phyloP scores from a whole-genome alignment of 2,329 filamentous ascomycete species.

The Moelleriella libera region DNA sequence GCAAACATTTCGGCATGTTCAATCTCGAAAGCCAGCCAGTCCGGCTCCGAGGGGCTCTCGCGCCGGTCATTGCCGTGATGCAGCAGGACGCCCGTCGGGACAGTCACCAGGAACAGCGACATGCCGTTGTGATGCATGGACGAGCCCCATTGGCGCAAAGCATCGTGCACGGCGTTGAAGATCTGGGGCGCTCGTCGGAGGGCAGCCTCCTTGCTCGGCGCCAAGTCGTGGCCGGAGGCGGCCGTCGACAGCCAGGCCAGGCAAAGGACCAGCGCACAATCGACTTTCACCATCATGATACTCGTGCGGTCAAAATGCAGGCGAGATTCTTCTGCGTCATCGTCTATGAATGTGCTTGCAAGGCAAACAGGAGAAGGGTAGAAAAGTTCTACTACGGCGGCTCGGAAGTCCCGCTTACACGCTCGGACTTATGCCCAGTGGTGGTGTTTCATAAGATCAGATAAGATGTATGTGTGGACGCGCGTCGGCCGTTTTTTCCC shows the following conservation, averaged over 20 bases:
- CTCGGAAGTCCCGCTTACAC: no score
- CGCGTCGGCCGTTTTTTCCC: no score
- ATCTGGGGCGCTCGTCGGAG: slow-evolving; percentile 28
- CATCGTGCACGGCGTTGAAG: slow-evolving; percentile 48
- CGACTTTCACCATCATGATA: background rate
- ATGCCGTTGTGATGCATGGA: slow-evolving; percentile 50
- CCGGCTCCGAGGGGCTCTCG: slow-evolving; percentile 30
- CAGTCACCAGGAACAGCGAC: slow-evolving; percentile 41
- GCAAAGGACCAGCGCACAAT: background rate
- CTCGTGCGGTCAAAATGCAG: no score
- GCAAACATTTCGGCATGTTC: slow-evolving; percentile 47
- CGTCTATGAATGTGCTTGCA: no score
- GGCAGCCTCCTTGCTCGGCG: background rate
- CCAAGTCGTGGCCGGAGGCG: background rate
- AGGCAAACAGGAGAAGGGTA: no score
- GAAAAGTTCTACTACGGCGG: no score
- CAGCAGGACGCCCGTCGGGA: slow-evolving; percentile 38
- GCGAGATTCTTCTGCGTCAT: no score
- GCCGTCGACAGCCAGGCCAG: background rate
- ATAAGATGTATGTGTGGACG: no score
- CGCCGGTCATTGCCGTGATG: slow-evolving; percentile 37
- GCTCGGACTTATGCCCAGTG: no score
- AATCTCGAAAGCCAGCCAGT: slow-evolving; percentile 50
- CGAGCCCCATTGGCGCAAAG: slow-evolving; percentile 48
- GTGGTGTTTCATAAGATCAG: no score